Evolutionary conservation across 2,329 filamentous ascomycete species (phyloP), one percentile per base, ranked within the genome.

Genomic region (Pyrenophora graminea): DNA sequence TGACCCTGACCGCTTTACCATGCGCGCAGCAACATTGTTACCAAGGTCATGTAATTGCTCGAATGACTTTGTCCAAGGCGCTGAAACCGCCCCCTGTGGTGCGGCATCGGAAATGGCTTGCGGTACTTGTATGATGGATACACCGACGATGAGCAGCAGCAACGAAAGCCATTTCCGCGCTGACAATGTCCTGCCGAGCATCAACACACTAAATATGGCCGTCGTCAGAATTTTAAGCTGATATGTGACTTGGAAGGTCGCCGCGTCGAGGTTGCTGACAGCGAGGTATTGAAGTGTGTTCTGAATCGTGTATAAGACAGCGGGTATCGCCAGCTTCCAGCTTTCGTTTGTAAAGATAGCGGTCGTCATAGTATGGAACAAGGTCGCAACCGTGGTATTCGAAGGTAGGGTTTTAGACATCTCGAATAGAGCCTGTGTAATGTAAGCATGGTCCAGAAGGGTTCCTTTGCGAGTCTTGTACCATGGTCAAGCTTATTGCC

Each of bases 231-330:
- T 94, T 83, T 97, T 97, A 51, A 97, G 80, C 75, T 99, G 93
- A 71, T 94, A 96, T 21, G 94, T 85, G 52, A 96, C 87, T 73
- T 97, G 92, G 69, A 97, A 97, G 46, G 93, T 91, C 4, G 94
- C 91, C 0, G 93, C 89, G 66, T 96, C 91, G 63, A 97, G 74
- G 62, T 97, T 97, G 55, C 90, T 91, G 9, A 97, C 85, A 1
- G 91, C 93, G 45, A 95, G 83, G 68, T 97, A 99, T 72, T 97
- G 91, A 46, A 97, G 77, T n/a, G 89, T 89, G 68, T 97, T 97
- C 66, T 97, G 91, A 23, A 97, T 72, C 0, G 93, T 96, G 70
- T 96, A 97, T 1, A 97, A 80, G 4, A 85, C 82, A 3, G 93
- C 94, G 0, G 93, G 94, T 36, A 97, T 86, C 7, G 90, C 91